phyloP scores from a whole-genome alignment of 164 flowering plant genomes.

The Vitis vinifera region DNA sequence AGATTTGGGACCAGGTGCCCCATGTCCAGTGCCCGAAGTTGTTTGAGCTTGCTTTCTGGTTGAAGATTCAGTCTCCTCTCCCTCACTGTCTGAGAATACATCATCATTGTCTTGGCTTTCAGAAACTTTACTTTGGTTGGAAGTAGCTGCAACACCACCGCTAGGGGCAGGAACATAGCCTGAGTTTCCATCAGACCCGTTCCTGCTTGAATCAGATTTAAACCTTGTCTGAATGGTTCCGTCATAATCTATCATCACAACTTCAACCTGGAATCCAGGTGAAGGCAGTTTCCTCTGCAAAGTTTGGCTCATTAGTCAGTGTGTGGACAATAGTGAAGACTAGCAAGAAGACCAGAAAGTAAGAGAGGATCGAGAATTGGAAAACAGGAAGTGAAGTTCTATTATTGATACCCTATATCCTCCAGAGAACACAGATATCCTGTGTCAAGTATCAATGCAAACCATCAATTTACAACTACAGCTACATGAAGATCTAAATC shows the following conservation, averaged over 20 bases:
- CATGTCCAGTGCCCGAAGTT: conserved; percentile 16
- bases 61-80: conserved; percentile 49
- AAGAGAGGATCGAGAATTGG: neutral
- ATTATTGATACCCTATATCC: too few species aligned
- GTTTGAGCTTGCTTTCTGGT: conserved; percentile 33
- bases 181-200: conserved; percentile 32
- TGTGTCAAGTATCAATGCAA: too few species aligned
- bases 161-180: conserved; percentile 24
- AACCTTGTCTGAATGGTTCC: conserved; percentile 37
- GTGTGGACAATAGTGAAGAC: too few species aligned
- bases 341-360: neutral
- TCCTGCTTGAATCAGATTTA: conserved; percentile 33
- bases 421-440: neutral
- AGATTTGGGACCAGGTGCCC: conserved; percentile 7
- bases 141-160: conserved; percentile 17
- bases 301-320: neutral
- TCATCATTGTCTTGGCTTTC: conserved; percentile 64
- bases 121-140: conserved; percentile 31
- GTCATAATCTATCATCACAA: conserved; percentile 78
- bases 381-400: neutral
- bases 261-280: conserved; percentile 93
- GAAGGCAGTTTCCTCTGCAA: conserved; percentile 91
- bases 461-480: neutral
- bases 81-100: conserved; percentile 88
- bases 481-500: neutral